Evolutionary conservation across 352 stramenopile genomes (phyloP), one percentile per base, ranked within the genome.

Genomic region (Chrysophaeum taylorii): DNA sequence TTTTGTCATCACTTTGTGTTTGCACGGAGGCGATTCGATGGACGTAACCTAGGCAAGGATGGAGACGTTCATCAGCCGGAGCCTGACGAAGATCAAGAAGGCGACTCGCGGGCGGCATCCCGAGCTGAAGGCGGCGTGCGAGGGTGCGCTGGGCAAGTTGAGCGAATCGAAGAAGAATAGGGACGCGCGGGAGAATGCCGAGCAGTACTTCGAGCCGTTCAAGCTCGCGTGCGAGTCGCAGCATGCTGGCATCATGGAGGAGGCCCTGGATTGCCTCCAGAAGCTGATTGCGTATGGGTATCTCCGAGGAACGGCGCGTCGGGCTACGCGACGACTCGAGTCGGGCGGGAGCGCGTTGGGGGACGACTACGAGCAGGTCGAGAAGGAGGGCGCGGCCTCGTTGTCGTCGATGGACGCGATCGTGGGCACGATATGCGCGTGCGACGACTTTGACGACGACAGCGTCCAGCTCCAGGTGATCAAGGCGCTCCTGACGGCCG

Each of bases 391-490:
- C 61, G 70, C 18, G 23, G 64, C 69, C 29, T 48, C 36, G 15
- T 68, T 50, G 9, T 72, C 61, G 62, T 76, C 73, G 0, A 91
- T 94, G 66, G 87, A 94, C 76, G 88, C 81, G 42, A 86, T 94
- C 57, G 79, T 96, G 0, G 85, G 90, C 64, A 83, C 91, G 31
- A 87, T 94, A 14, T 93, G 88, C 74, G 85, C 89, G 37, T 94
- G 88, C 66, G 89, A 93, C 72, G 87, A 94, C 70, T 87, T 94
- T 63, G 81, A 82, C 4, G 89, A 95, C 69, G 89, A 94, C 74
- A 82, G 75, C 2, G 90, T 96, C 38, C 90, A 96, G 73, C 84
- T 96, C 38, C 91, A 96, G 76, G 71, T 96, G 31, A 84, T 96
- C 68, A 87, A 94, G 38, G 86, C 91, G 35, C 73, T 96, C 50